Evolutionary conservation across 768 basidiomycete genomes (phyloP).

Genomic region (Hygrophoropsis aurantiaca): DNA sequence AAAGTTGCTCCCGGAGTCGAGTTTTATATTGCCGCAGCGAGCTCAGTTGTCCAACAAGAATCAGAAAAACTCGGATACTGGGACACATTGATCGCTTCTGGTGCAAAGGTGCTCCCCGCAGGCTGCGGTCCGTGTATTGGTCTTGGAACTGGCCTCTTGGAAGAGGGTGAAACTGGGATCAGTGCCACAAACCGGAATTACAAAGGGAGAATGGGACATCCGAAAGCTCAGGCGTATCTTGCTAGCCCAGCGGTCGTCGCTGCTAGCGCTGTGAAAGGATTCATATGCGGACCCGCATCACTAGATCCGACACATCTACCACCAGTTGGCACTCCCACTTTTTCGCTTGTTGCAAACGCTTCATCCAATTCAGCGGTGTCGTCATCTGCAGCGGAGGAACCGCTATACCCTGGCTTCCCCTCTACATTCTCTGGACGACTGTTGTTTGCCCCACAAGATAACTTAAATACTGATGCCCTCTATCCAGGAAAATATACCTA

Average conservation of each 20-base stretch:
- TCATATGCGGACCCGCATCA: constrained; percentile 80
- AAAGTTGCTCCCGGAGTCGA: constrained; percentile 87
- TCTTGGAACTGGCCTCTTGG: constrained; percentile 85
- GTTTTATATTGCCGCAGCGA: constrained; percentile 97
- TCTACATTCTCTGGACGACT: constrained; percentile 76
- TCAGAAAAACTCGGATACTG: constrained; percentile 86
- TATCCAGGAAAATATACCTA: constrained; percentile 99
- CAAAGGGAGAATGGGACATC: constrained; percentile 98
- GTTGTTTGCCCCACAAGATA: constrained; percentile 95
- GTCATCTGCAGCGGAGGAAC: constrained; percentile 44
- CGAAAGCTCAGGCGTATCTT: constrained; percentile 92
- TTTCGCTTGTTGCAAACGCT: constrained; percentile 46
- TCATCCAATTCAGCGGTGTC: constrained; percentile 27
- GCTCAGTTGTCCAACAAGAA: constrained; percentile 88
- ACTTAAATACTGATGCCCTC: constrained; percentile 96
- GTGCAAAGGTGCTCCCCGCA: constrained; percentile 89
- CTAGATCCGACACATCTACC: constrained; percentile 56
- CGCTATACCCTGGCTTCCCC: constrained; percentile 83
- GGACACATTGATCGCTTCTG: constrained; percentile 81
- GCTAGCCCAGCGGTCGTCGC: constrained; percentile 97
- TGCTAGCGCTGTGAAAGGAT: constrained; percentile 90
- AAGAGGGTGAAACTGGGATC: constrained; percentile 95
- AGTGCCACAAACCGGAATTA: constrained; percentile 99
- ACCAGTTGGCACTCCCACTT: constrained; percentile 50
- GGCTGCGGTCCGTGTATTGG: constrained; percentile 99